A percentile compares a stretch with the other conserved stretches of the same genome.
These are phyloP conservation scores for Backusella tarrabulga DNA, from an alignment of 192 early-diverging fungal genomes.

Conservation along the genomic window DNA sequence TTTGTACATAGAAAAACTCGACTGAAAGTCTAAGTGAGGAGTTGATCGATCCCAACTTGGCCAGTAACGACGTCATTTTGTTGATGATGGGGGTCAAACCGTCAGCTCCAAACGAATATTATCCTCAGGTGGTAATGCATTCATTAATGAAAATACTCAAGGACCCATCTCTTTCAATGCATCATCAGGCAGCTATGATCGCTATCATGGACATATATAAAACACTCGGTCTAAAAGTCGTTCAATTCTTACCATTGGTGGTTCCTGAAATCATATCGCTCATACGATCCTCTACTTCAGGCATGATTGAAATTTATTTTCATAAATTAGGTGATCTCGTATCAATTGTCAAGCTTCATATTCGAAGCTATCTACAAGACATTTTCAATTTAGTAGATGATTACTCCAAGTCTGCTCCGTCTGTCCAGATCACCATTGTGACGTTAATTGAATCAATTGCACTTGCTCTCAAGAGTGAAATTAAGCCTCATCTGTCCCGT, in stretches of 20 bases:
- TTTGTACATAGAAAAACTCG: conserved; percentile 38
- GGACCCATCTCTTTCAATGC: conserved; percentile 74
- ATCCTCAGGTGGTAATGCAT: conserved; percentile 84
- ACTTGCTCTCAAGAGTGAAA: conserved; percentile 80
- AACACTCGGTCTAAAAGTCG: conserved; percentile 81
- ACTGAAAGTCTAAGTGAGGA: conserved; percentile 48
- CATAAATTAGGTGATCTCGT: conserved; percentile 84
- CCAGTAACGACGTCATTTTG: conserved; percentile 53
- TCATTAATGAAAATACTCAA: conserved; percentile 86
- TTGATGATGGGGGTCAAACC: conserved; percentile 68
- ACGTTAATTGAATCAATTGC: conserved; percentile 84
- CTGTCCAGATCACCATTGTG: conserved; percentile 79
- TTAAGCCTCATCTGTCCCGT: conserved; percentile 77
- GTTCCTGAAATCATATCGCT: conserved; percentile 85
- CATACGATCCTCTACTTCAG: conserved; percentile 76
- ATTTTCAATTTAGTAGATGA: conserved; percentile 79
- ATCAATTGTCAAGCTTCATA: conserved; percentile 81
- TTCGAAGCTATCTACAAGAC: conserved; percentile 80
- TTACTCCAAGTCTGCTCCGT: conserved; percentile 65
- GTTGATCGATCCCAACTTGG: conserved; percentile 45
- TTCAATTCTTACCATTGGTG: conserved; percentile 86
- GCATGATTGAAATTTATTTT: conserved; percentile 88
- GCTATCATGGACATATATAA: conserved; percentile 95
- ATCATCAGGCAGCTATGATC: conserved; percentile 84
- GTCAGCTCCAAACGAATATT: conserved; percentile 84